Conservation (phyloP, 371 early-diverging fungal species). For the Hamiltosporidium tvaerminnensis region DNA sequence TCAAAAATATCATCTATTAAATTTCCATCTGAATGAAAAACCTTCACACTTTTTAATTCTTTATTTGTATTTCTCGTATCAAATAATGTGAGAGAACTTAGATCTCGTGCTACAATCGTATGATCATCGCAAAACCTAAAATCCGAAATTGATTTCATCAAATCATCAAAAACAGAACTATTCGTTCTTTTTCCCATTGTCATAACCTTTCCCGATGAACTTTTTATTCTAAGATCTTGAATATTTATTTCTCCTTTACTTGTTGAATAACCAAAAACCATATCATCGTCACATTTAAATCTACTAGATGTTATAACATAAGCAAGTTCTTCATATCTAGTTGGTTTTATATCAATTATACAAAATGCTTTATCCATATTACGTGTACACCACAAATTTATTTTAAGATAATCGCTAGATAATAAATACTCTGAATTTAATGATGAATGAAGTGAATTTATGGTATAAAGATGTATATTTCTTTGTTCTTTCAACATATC, state of each 20-base stretch:
- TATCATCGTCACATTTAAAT: conserved; percentile 24
- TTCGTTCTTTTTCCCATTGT: neutral
- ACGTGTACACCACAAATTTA: conserved; percentile 38
- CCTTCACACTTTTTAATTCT: conserved; percentile 5
- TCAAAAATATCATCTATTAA: conserved; percentile 27
- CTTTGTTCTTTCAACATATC: conserved; percentile 7
- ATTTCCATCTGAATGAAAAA: neutral
- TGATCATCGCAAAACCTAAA: conserved; percentile 43
- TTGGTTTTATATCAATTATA: conserved; percentile 45
- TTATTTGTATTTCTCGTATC: conserved; percentile 33
- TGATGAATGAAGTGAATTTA: conserved; percentile 30
- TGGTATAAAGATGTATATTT: conserved; percentile 38
- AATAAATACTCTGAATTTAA: conserved; percentile 30
- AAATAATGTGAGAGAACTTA: conserved; percentile 37
- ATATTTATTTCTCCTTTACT: conserved; percentile 38
- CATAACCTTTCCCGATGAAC: neutral
- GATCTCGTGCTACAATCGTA: conserved; percentile 33
- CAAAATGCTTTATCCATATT: conserved; percentile 15
- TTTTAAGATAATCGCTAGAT: conserved; percentile 40
- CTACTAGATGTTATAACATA: conserved; percentile 44
- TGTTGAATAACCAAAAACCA: conserved; percentile 46
- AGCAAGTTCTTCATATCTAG: conserved; percentile 25
- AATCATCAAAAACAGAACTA: neutral
- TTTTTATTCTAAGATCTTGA: conserved; percentile 32
- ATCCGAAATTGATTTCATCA: conserved; percentile 44